These are phyloP conservation scores for Discostella stelligera DNA, from an alignment of 352 stramenopile species.

Conservation along the genomic window DNA sequence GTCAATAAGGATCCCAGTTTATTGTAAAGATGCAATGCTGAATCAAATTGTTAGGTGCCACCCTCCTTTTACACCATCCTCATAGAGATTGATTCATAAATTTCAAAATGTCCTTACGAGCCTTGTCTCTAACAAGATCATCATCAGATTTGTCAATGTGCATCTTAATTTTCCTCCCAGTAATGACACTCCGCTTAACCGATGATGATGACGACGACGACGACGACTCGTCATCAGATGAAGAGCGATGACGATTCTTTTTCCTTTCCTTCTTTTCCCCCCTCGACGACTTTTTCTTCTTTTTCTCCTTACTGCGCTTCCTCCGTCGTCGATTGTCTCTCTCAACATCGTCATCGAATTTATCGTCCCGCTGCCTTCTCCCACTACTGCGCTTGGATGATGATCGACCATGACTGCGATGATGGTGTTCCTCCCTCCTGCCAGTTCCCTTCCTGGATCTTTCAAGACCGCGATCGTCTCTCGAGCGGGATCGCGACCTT, in stretches of 20 bases:
- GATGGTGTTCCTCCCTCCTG: slow-evolving; percentile 21
- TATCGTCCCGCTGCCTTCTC: not conserved
- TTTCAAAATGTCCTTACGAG: slow-evolving; percentile 70
- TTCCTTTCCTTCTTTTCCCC: slow-evolving; percentile 12
- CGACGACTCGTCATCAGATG: slow-evolving; percentile 19
- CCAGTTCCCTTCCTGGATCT: slow-evolving; percentile 34
- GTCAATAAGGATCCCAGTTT: not conserved
- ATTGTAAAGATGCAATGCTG: not conserved
- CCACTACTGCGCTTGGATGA: slow-evolving; percentile 1
- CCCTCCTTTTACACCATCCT: not conserved
- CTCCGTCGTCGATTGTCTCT: not conserved
- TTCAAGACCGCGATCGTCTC: slow-evolving; percentile 11
- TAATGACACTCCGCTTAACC: slow-evolving; percentile 66
- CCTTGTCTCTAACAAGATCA: slow-evolving; percentile 73
- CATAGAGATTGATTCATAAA: slow-evolving; percentile 79
- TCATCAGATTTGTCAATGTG: slow-evolving; percentile 78
- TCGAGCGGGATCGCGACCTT: slow-evolving; percentile 1
- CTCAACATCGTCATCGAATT: not conserved
- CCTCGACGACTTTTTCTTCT: slow-evolving; percentile 18
- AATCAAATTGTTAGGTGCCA: not conserved
- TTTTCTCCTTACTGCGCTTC: slow-evolving; percentile 10
- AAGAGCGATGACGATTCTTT: slow-evolving; percentile 32
- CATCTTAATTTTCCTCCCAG: slow-evolving; percentile 78
- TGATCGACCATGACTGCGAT: not conserved
- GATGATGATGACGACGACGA: not conserved